Base-by-base conservation (phyloP, 2,329 filamentous ascomycete genomes). In the Cladosporium colombiae region DNA sequence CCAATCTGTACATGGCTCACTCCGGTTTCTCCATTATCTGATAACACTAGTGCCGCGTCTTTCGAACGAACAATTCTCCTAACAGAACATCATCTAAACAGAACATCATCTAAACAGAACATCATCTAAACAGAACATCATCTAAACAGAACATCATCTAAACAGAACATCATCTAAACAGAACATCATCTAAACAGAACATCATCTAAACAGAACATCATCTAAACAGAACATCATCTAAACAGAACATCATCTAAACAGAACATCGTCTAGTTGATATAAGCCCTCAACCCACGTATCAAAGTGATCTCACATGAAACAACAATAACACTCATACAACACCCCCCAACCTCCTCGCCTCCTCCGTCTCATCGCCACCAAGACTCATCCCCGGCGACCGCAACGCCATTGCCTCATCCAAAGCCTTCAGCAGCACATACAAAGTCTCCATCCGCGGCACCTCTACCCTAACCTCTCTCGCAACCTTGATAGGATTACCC, bases 401-500 rank as follows among this genome's bases (percentile, higher is more conserved):
- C 57, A 60, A 66, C 64, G 68, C 70, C 23, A 79, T 73, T 2
- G 75, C 71, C 62, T 75, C 65, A 71, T 81, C 78, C 56, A 81
- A 67, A 2, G 77, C 81, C 65, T 80, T 82, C 1, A 76, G 70
- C 44, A 85, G 69, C 5, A 78, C 74, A 74, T 84, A 84, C 5
- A 84, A 68, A 29, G 78, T 77, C 65, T 81, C 77, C 65, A 84
- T 66, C 63, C 79, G 76, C 7, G 79, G 78, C 62, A 79, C 80
- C 0, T 70, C 56, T 1, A 84, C 76, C 0, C 75, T 78, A 61
- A 78, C 75, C 46, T 74, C 72, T 68, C 75, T 75, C 0, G 77
- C 83, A 66, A 82, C 70, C 53, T 77, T 74, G 5, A 84, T 74
- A 0, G 78, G 72, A 68, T 83, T 83, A 1, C 83, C 82, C 8